These are phyloP conservation scores for Paraphaeosphaeria sporulosa DNA, from an alignment of 2,329 filamentous ascomycete species.

Conservation along the genomic window DNA sequence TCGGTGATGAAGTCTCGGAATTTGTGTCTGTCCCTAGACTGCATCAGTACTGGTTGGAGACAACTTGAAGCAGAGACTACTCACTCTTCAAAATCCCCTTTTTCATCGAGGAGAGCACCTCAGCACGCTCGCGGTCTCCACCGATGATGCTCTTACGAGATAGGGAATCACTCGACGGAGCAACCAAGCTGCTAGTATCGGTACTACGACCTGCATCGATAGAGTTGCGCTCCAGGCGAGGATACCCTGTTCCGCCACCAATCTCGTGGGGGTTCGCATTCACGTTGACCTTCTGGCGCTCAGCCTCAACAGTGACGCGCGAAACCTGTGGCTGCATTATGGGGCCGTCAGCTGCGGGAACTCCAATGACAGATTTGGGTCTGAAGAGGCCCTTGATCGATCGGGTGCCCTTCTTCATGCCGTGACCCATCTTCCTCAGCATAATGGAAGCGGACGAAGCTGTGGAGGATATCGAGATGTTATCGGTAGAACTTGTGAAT, in stretches of 20 bases:
- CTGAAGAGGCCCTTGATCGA: slow-evolving; percentile 94
- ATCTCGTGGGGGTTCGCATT: slow-evolving; percentile 72
- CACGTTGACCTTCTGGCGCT: slow-evolving; percentile 83
- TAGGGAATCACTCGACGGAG: slow-evolving; percentile 53
- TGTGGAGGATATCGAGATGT: slow-evolving; percentile 88
- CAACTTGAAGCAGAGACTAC: slow-evolving; percentile 33
- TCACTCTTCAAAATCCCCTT: slow-evolving; percentile 95
- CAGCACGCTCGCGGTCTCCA: slow-evolving; percentile 86
- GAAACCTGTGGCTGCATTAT: slow-evolving; percentile 77
- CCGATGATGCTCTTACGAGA: slow-evolving; percentile 89
- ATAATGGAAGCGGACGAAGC: slow-evolving; percentile 90
- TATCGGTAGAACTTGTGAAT: slow-evolving; percentile 92
- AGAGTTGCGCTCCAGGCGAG: slow-evolving; percentile 83
- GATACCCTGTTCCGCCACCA: slow-evolving; percentile 80
- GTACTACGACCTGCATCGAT: slow-evolving; percentile 69
- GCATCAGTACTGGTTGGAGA: slow-evolving; percentile 22
- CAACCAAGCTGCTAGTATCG: slow-evolving; percentile 47
- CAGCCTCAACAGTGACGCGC: slow-evolving; percentile 94
- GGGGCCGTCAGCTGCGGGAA: slow-evolving; percentile 73
- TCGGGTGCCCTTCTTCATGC: slow-evolving; percentile 92
- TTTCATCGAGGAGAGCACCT: slow-evolving; percentile 88
- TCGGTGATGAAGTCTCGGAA: slow-evolving; percentile 73
- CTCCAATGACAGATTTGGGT: slow-evolving; percentile 88
- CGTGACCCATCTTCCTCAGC: slow-evolving; percentile 98
- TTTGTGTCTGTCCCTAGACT: slow-evolving; percentile 59